phyloP scores from a whole-genome alignment of 2,329 filamentous ascomycete species.

The Cladobotryum protrusum region DNA sequence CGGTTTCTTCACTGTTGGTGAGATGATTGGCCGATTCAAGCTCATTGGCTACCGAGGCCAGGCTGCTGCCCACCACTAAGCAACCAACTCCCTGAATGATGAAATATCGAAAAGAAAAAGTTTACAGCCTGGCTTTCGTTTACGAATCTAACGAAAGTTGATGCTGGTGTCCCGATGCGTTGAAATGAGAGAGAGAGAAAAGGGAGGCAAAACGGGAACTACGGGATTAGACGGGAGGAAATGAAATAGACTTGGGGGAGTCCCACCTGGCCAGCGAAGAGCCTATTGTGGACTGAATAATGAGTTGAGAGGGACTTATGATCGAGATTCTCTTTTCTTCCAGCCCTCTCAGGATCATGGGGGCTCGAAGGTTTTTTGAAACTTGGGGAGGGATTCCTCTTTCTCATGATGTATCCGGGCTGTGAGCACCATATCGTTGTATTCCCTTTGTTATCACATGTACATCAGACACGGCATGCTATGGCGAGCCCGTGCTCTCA shows the following conservation, averaged over 20 bases:
- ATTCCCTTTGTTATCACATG: slow-evolving; percentile 20
- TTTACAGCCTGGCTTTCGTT: not conserved
- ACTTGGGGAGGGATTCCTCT: slow-evolving; percentile 2
- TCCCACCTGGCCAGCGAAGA: not conserved
- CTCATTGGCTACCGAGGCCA: slow-evolving; percentile 85
- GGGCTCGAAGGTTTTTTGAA: slow-evolving; percentile 3
- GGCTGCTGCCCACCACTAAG: slow-evolving; percentile 54
- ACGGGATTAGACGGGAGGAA: not conserved
- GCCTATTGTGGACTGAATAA: not conserved
- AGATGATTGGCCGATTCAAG: slow-evolving; percentile 96
- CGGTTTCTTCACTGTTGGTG: slow-evolving; percentile 95
- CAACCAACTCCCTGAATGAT: not conserved
- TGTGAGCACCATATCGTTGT: slow-evolving; percentile 25
- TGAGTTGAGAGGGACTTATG: not conserved
- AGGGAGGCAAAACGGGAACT: not conserved
- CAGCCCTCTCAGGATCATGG: not conserved
- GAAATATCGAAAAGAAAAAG: slow-evolving; percentile 10
- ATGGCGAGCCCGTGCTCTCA: not conserved
- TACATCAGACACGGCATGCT: slow-evolving; percentile 23
- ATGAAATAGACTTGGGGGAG: not conserved
- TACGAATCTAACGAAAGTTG: not conserved
- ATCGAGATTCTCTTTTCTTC: not conserved
- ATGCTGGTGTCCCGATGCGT: not conserved
- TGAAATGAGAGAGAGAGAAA: too few species aligned
- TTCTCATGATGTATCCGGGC: slow-evolving; percentile 12